Percentiles rank a stretch among this genome's conserved stretches.
Evolutionary conservation across 2,329 filamentous ascomycete genomes (phyloP).

Genomic region (Fusarium sororula): DNA sequence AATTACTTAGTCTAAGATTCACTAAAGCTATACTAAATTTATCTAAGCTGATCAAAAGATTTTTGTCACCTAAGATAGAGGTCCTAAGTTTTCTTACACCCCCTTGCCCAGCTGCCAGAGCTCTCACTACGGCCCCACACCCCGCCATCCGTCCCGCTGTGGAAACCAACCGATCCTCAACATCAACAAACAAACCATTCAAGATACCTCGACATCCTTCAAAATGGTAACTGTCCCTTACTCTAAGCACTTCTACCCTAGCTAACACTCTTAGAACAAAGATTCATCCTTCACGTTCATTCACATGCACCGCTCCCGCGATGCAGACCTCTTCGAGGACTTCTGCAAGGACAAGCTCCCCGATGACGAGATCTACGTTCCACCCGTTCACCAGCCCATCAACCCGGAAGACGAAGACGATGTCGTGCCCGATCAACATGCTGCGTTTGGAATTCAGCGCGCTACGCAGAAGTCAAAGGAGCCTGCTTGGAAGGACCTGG

Average conservation of each 20-base stretch:
- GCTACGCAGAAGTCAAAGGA: conserved; percentile 78
- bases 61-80: too few species aligned
- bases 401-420: conserved; percentile 92
- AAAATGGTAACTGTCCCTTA: conserved; percentile 5
- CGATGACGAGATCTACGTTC: conserved; percentile 85
- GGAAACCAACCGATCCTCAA: conserved; percentile 7
- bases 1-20: too few species aligned
- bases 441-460: conserved; percentile 84
- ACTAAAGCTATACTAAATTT: too few species aligned
- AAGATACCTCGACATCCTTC: neutral
- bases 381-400: conserved; percentile 79
- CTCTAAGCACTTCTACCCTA: too few species aligned
- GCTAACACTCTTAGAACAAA: conserved; percentile 63
- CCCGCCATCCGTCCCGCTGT: conserved; percentile 18
- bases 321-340: conserved; percentile 83
- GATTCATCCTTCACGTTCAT: conserved; percentile 80
- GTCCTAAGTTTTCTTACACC: too few species aligned
- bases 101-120: neutral
- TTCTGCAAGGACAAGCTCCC: conserved; percentile 76
- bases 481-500: conserved; percentile 81
- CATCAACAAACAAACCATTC: conserved; percentile 25
- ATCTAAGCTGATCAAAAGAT: too few species aligned
- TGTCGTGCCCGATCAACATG: conserved; percentile 87
- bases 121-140: conserved; percentile 21
- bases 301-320: conserved; percentile 75